Percentiles rank a stretch among this genome's conserved stretches.
These are phyloP conservation scores for Fusarium pininemorale DNA, from an alignment of 2,329 filamentous ascomycete genomes.

Conservation along the genomic window DNA sequence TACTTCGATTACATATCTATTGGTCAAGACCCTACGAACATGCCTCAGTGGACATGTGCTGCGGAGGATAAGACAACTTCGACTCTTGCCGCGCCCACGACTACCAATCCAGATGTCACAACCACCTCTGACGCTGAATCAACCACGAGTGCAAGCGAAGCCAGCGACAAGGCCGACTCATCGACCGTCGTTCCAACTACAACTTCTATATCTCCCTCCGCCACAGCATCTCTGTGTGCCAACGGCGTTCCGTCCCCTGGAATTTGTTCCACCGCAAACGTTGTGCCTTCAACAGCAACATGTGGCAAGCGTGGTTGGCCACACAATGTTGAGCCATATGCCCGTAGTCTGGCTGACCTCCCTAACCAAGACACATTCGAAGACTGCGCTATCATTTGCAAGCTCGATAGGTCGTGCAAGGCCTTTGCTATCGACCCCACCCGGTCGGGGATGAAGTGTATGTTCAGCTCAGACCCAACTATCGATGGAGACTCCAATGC, in stretches of 20 bases:
- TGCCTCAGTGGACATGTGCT: conserved; percentile 17
- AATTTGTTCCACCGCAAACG: neutral
- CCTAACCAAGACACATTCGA: conserved; percentile 14
- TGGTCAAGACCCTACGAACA: neutral
- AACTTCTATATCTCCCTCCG: neutral
- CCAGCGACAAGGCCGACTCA: neutral
- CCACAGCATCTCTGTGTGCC: neutral
- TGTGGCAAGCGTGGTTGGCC: conserved; percentile 18
- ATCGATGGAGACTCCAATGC: neutral
- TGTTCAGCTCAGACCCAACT: conserved; percentile 7
- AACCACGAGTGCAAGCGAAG: neutral
- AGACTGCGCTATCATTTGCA: conserved; percentile 31
- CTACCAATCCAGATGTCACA: neutral
- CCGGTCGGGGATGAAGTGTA: neutral
- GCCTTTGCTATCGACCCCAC: conserved; percentile 22
- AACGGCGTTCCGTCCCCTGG: conserved; percentile 23
- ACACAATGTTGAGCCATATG: conserved; percentile 2
- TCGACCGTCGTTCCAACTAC: neutral
- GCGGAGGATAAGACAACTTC: neutral
- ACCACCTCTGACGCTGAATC: neutral
- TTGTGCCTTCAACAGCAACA: neutral
- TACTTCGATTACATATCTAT: conserved; percentile 35
- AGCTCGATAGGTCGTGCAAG: conserved; percentile 2
- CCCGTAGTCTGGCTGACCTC: neutral
- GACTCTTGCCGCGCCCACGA: neutral